Evolutionary conservation across 108 stramenopile genomes (phyloP).

Genomic region (Chaetoceros muelleri): DNA sequence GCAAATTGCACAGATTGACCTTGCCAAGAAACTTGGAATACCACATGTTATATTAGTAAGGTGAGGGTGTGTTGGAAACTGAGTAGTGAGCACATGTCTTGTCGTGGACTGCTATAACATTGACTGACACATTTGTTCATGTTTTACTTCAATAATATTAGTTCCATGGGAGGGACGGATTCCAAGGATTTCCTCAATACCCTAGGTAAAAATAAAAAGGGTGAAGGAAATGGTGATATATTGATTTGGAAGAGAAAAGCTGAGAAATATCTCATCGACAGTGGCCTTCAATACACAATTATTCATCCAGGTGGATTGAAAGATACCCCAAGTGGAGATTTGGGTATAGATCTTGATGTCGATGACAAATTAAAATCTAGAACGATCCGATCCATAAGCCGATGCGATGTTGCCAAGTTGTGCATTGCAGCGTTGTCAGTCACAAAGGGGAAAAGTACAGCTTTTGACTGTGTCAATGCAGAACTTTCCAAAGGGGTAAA

Average conservation of each 20-base stretch:
- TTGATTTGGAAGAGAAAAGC: conserved; percentile 87
- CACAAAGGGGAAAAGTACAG: conserved; percentile 27
- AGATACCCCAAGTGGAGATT: conserved; percentile 35
- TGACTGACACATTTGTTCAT: background rate
- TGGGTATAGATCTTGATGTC: conserved; percentile 61
- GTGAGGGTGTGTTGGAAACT: conserved; percentile 4
- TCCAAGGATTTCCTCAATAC: conserved; percentile 77
- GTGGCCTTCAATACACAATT: conserved; percentile 73
- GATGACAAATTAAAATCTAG: conserved; percentile 57
- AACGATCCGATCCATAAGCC: conserved; percentile 42
- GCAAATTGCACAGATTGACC: conserved; percentile 69
- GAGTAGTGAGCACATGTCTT: background rate
- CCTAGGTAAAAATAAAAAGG: conserved; percentile 67
- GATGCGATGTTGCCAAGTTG: conserved; percentile 78
- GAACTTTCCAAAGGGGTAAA: conserved; percentile 6
- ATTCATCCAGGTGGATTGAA: conserved; percentile 84
- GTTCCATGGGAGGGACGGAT: conserved; percentile 88
- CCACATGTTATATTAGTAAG: conserved; percentile 54
- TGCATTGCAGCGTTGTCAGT: conserved; percentile 53
- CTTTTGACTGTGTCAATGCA: conserved; percentile 49
- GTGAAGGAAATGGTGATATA: conserved; percentile 77
- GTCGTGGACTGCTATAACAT: background rate
- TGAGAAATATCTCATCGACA: conserved; percentile 60
- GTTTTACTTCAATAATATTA: conserved; percentile 5
- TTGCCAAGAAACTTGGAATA: conserved; percentile 69